Evolutionary conservation across 306 rosid species (phyloP), one percentile per base, ranked within the genome.

Genomic region (Ammopiptanthus mongolicus): DNA sequence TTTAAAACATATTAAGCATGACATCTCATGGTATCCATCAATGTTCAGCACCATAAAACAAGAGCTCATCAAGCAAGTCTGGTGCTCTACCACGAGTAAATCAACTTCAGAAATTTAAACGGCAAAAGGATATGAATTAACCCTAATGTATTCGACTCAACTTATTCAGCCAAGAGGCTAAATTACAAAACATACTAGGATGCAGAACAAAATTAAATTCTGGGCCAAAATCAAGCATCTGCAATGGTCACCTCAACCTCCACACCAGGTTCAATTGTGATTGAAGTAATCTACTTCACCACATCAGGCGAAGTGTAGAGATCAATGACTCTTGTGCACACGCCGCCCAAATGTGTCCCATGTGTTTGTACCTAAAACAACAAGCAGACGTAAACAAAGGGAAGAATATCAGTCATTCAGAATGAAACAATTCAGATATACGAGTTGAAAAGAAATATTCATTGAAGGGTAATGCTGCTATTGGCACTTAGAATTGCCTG

Each of bases 221-320:
- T 14, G 8, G 47, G 8, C 5, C 8, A 75, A 31, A 71, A 65
- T 71, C 75, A 87, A 65, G 85, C 88, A 82, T 93, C 98, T 0
- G 98, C 98, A 44, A 93, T 93, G 42, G 98, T 93, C 0, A 93
- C 98, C 83, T 93, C 98, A 9, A 93, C 98, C 79, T 93, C 98
- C 0, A 93, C 98, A 73, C 98, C 97, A 0, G 98, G 98, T 83
- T 93, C 98, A 53, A 93, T 93, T 2, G 97, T 91, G 56, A 93
- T 93, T 5, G 97, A 93, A 33, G 98, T 93, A 52, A 93, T 91
- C 87, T 93, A 97, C 91, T 93, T 91, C 29, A 93, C 98, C 18
- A 93, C 98, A 62, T 91, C 97, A 0, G 98, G 92, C 18, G 98
- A 93, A 86, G 97, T 93, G 86, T 86, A 93, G 52, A 93, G 96